Conservation (phyloP, 169 alveolate species). For the Cryptosporidium ryanae region DNA sequence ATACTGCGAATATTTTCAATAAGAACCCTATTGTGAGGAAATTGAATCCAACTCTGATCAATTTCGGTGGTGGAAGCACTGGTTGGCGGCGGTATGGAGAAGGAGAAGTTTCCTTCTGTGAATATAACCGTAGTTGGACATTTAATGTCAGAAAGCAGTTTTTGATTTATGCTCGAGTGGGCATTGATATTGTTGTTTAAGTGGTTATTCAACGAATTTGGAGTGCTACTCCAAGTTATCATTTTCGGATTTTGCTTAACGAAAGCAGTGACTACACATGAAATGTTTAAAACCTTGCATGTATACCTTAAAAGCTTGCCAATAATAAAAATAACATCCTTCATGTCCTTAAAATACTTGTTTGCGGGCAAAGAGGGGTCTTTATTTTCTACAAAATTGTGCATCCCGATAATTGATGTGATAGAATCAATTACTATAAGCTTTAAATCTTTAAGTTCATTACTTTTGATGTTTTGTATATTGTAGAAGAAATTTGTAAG, state of each 20-base stretch:
- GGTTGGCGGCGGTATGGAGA: constrained; percentile 48
- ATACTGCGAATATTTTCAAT: constrained; percentile 31
- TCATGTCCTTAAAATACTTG: neutral
- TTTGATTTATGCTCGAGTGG: neutral
- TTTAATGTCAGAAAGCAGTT: neutral
- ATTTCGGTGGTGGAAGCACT: constrained; percentile 23
- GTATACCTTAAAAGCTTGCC: constrained; percentile 41
- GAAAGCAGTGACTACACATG: constrained; percentile 10
- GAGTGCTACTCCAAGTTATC: neutral
- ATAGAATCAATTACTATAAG: constrained; percentile 58
- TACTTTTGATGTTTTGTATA: constrained; percentile 9
- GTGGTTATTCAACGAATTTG: neutral
- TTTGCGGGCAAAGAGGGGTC: neutral
- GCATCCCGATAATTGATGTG: constrained; percentile 39
- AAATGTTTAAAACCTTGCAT: constrained; percentile 15
- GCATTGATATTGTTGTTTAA: neutral
- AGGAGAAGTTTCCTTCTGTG: constrained; percentile 2
- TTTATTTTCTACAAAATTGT: constrained; percentile 4
- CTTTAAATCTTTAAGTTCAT: neutral
- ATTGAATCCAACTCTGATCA: constrained; percentile 38
- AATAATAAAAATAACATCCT: constrained; percentile 11
- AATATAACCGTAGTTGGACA: constrained; percentile 31
- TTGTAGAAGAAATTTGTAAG: constrained; percentile 21
- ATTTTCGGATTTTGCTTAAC: constrained; percentile 21
- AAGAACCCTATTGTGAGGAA: constrained; percentile 62